A percentile compares a stretch with the other conserved stretches of the same genome.
phyloP scores from a whole-genome alignment of 495 filamentous ascomycete species.

The Hypoxylon lenormandii region DNA sequence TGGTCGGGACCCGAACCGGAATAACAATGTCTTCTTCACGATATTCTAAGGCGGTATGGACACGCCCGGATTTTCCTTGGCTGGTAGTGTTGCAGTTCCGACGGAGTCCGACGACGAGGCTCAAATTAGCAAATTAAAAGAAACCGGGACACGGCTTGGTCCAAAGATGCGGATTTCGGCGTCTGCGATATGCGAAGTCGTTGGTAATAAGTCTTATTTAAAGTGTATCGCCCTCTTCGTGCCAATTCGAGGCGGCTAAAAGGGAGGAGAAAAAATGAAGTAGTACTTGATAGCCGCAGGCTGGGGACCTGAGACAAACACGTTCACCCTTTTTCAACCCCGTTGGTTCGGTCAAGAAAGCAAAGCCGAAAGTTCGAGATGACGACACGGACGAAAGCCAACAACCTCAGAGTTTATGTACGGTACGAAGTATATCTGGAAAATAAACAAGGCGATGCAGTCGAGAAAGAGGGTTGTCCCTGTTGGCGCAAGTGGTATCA shows the following conservation, averaged over 20 bases:
- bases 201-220: constrained; percentile 18
- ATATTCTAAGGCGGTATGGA: background rate
- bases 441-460: constrained; percentile 32
- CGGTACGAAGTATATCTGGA: constrained; percentile 39
- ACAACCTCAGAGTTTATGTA: constrained; percentile 38
- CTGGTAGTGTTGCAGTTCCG: constrained; percentile 13
- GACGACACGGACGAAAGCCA: constrained; percentile 38
- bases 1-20: constrained; percentile 4
- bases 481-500: constrained; percentile 34
- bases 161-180: background rate
- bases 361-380: constrained; percentile 40
- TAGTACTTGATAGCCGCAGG: constrained; percentile 23
- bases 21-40: constrained; percentile 16
- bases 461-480: constrained; percentile 21
- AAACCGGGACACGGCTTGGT: constrained; percentile 7
- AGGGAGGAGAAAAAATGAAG: constrained; percentile 8
- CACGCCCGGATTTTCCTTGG: background rate
- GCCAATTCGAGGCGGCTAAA: constrained; percentile 33
- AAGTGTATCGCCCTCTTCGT: constrained; percentile 7
- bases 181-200: background rate
- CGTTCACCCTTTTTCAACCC: constrained; percentile 21
- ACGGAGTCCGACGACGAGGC: constrained; percentile 19
- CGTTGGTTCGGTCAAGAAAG: constrained; percentile 21
- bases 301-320: constrained; percentile 39
- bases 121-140: constrained; percentile 15